Evolutionary conservation across 1,284 basidiomycete species (phyloP), one percentile per base, ranked within the genome.

Genomic region (Xanthoconium separans): DNA sequence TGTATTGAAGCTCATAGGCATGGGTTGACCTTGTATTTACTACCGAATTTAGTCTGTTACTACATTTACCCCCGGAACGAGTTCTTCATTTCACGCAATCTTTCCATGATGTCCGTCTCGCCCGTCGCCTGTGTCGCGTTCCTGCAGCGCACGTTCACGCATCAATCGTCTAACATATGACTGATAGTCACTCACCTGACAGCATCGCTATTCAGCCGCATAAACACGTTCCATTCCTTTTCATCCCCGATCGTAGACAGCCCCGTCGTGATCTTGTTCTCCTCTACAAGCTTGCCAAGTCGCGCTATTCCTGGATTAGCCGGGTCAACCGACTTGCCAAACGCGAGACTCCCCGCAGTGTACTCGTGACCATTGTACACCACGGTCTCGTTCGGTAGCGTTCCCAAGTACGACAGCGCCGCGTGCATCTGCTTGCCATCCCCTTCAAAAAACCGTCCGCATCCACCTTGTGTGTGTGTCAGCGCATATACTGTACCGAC

Each of bases 381-480:
- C 46, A 91, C 68, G 0, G 96, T 98, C 54, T 87, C 77, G 58
- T 87, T 77, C 0, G 95, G 95, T 11, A 99, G 79, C 0, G 79
- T 80, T 13, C 79, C 83, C 56, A 95, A 80, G 65, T 93, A 87
- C 34, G 83, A 81, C 41, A 97, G 81, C 6, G 93, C 83, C 7
- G 77, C 71, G 65, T 89, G 78, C 96, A 99, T 99, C 73, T 98
- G 87, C 11, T 79, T 73, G 1, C 88, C 87, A 4, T 83, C 87
- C 40, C 95, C 95, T 72, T 98, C 95, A 66, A 98, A 98, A 81
- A 98, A 98, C 8, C 95, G 84, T n/a, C 96, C 96, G 68, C 92
- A 96, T 8, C 95, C 95, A 5, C 83, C 93, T 82, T n/a, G n/a
- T 75, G 95, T 93, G 50, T 93, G 93, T 95, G 71, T 97, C 93